Evolutionary conservation across 2,329 filamentous ascomycete genomes (phyloP).

Genomic region (Leptographium procerum): DNA sequence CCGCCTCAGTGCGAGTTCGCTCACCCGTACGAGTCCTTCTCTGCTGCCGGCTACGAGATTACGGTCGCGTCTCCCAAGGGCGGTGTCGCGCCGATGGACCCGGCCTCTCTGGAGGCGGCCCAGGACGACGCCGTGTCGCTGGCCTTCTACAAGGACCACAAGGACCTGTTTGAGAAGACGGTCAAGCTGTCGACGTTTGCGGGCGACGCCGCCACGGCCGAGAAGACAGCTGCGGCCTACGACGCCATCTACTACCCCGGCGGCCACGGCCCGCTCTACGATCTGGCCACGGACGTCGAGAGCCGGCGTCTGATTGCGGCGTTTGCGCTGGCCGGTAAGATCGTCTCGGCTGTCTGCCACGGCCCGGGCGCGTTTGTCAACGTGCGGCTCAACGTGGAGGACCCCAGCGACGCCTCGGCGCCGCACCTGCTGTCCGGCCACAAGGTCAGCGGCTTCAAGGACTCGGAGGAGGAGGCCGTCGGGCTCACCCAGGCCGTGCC

Average conservation of each 20-base stretch:
- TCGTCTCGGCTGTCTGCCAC: conserved; percentile 58
- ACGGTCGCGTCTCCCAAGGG: conserved; percentile 51
- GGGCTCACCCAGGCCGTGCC: conserved; percentile 32
- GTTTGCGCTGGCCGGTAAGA: conserved; percentile 49
- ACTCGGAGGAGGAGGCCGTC: conserved; percentile 40
- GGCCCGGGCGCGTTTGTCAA: conserved; percentile 52
- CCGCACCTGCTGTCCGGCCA: conserved; percentile 42
- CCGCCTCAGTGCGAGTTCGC: conserved; percentile 45
- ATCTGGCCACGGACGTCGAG: conserved; percentile 45
- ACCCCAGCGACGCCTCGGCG: conserved; percentile 25
- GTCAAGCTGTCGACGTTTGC: conserved; percentile 42
- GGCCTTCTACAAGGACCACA: conserved; percentile 45
- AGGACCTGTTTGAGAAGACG: conserved; percentile 53
- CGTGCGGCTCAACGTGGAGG: conserved; percentile 28
- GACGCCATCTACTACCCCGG: conserved; percentile 25
- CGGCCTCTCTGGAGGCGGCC: conserved; percentile 41
- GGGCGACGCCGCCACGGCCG: conserved; percentile 23
- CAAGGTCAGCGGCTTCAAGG: conserved; percentile 48
- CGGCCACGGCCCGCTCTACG: conserved; percentile 55
- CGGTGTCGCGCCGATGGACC: conserved; percentile 51
- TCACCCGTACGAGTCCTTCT: conserved; percentile 50
- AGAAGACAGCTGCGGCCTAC: conserved; percentile 16
- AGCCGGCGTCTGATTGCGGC: conserved; percentile 50
- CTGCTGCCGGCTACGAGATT: conserved; percentile 37
- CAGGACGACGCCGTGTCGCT: conserved; percentile 38